These are phyloP conservation scores for Solanum commersonii DNA, from an alignment of 257 asterid species.

Conservation along the genomic window DNA sequence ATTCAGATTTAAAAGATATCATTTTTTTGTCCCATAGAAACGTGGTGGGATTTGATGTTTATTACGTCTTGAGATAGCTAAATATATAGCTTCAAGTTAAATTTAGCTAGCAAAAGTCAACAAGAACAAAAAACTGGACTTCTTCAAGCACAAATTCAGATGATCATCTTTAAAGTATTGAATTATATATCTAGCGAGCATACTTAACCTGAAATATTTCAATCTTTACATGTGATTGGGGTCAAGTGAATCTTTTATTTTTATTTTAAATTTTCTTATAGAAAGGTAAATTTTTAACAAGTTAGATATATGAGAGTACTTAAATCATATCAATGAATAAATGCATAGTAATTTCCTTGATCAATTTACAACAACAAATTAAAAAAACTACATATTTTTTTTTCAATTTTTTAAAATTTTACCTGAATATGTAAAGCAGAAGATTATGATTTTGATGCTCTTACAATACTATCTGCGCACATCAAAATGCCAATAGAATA, in stretches of 20 bases:
- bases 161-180: too few species aligned
- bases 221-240: background rate
- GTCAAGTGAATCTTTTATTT: background rate
- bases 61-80: background rate
- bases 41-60: background rate
- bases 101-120: too few species aligned
- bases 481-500: too few species aligned
- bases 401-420: too few species aligned
- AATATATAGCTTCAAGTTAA: background rate
- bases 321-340: background rate
- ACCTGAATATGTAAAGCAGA: background rate
- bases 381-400: too few species aligned
- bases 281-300: too few species aligned
- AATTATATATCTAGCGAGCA: background rate
- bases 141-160: background rate
- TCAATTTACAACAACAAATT: background rate
- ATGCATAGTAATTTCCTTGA: background rate
- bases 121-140: background rate
- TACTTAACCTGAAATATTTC: background rate
- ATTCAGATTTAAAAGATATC: background rate
- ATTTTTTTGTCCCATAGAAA: background rate
- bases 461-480: background rate
- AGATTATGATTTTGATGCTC: background rate
- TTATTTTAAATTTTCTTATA: too few species aligned
- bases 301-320: too few species aligned